phyloP scores from a whole-genome alignment of 164 flowering plant species.

The Macadamia integrifolia region DNA sequence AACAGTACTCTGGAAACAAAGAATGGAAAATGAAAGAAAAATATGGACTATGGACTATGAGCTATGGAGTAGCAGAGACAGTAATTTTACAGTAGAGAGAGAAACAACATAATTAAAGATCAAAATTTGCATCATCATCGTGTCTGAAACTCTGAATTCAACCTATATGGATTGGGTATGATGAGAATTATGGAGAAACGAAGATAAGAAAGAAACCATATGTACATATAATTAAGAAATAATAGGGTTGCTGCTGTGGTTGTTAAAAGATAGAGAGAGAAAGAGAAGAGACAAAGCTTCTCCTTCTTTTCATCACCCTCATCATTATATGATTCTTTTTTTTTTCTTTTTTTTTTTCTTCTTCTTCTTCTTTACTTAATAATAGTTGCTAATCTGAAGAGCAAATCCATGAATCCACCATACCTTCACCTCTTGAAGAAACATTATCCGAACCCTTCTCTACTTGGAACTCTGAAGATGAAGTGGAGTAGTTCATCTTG shows the following conservation, averaged over 20 bases:
- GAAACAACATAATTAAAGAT: neutral
- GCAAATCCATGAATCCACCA: conserved; percentile 60
- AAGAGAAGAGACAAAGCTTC: neutral
- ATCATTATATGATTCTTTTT: neutral
- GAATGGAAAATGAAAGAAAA: no score
- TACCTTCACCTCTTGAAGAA: conserved; percentile 45
- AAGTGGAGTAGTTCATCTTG: conserved; percentile 31
- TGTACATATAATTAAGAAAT: conserved; percentile 16
- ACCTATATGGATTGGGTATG: conserved; percentile 1
- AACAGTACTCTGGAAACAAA: no score
- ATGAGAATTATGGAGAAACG: conserved; percentile 9
- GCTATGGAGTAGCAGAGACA: no score
- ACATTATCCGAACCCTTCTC: conserved; percentile 41
- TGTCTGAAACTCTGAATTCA: neutral
- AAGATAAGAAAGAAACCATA: neutral
- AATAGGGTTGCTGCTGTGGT: neutral
- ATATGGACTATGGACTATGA: neutral
- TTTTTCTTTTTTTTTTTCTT: neutral
- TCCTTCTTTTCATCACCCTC: neutral
- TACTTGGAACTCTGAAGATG: conserved; percentile 28
- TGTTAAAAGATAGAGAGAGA: neutral
- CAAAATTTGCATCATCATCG: conserved; percentile 18
- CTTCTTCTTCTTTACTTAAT: neutral
- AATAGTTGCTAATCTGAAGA: conserved; percentile 29
- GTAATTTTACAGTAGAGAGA: no score